Evolutionary conservation across 371 early-diverging fungal species (phyloP).

Genomic region (Apophysomyces variabilis): DNA sequence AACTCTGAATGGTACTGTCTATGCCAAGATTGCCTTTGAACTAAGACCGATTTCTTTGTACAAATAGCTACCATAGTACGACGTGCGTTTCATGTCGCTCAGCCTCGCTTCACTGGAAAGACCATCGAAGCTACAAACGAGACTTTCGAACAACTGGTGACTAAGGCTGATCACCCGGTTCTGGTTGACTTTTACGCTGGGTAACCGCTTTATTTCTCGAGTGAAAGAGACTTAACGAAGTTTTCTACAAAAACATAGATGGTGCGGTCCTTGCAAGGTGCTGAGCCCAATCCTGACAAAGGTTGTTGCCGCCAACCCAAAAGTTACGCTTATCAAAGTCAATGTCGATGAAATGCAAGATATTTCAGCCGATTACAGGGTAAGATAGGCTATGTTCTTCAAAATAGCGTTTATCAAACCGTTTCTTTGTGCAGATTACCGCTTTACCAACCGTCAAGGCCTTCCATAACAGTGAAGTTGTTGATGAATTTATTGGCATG

Average conservation of each 20-base stretch:
- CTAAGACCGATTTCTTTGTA: background rate
- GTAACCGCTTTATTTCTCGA: slow-evolving; percentile 37
- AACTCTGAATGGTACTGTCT: background rate
- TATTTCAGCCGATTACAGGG: slow-evolving; percentile 64
- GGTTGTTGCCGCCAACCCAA: slow-evolving; percentile 63
- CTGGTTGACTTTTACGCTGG: slow-evolving; percentile 85
- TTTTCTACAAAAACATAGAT: slow-evolving; percentile 40
- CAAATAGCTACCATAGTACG: background rate
- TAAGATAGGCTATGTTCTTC: slow-evolving; percentile 17
- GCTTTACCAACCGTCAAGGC: slow-evolving; percentile 80
- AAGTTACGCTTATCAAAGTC: slow-evolving; percentile 74
- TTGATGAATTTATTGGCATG: slow-evolving; percentile 73
- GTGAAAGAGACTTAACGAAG: background rate
- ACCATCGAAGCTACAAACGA: slow-evolving; percentile 53
- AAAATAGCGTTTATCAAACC: background rate
- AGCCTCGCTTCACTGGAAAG: slow-evolving; percentile 46
- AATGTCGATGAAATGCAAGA: slow-evolving; percentile 68
- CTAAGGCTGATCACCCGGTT: slow-evolving; percentile 62
- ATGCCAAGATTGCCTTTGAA: background rate
- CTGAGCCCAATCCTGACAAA: slow-evolving; percentile 70
- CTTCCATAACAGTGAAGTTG: slow-evolving; percentile 65
- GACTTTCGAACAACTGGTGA: slow-evolving; percentile 56
- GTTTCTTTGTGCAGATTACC: slow-evolving; percentile 44
- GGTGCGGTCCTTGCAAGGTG: slow-evolving; percentile 86
- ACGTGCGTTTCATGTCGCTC: slow-evolving; percentile 38